Conservation (phyloP, 169 alveolate species). For the Amoebophrya sp. region DNA sequence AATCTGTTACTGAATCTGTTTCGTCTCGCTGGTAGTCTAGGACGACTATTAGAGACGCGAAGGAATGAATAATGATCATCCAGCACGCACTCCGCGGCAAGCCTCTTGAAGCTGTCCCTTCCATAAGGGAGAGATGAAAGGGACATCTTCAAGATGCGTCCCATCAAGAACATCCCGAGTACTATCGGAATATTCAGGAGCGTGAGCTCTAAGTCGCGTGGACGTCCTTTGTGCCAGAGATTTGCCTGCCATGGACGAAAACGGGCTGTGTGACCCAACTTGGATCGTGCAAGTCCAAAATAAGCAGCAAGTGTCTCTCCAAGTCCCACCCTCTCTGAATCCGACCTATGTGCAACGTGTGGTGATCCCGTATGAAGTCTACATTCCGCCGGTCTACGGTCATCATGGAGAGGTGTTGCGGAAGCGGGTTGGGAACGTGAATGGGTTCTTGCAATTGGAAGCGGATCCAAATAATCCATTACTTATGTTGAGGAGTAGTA, state of each 20-base stretch:
- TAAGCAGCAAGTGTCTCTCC: neutral
- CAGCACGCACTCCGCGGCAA: too few species aligned
- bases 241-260: neutral
- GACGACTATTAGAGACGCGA: too few species aligned
- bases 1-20: too few species aligned
- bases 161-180: too few species aligned
- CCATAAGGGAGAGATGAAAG: too few species aligned
- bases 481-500: too few species aligned
- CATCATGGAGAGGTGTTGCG: neutral
- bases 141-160: too few species aligned
- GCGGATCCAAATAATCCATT: neutral
- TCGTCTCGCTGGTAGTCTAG: too few species aligned
- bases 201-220: too few species aligned
- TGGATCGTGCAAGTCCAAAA: neutral
- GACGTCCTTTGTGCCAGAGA: neutral
- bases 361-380: neutral
- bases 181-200: too few species aligned
- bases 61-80: too few species aligned
- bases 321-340: neutral
- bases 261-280: neutral
- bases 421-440: neutral
- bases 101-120: too few species aligned
- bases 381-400: neutral
- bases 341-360: neutral
- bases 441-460: neutral